Evolutionary conservation across 2,329 filamentous ascomycete genomes (phyloP).

Genomic region (Ophiostoma ulmi): DNA sequence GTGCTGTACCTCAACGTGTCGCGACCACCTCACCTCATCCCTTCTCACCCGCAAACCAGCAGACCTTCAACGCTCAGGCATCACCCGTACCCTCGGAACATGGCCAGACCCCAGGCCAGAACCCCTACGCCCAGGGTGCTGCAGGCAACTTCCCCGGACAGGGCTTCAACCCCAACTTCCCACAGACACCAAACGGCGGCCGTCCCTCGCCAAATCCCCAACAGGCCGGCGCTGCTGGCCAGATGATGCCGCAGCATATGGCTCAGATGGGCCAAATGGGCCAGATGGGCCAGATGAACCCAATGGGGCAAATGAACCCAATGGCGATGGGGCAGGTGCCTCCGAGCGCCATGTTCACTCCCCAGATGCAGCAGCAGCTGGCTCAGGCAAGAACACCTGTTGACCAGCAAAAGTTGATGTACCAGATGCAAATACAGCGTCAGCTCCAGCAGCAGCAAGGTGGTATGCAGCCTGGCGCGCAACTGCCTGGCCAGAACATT

Average conservation of each 20-base stretch:
- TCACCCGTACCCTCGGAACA: conserved; percentile 69
- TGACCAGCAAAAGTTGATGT: conserved; percentile 70
- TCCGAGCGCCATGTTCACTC: conserved; percentile 35
- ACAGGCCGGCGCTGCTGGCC: conserved; percentile 35
- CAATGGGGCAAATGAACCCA: conserved; percentile 24
- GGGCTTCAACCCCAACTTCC: conserved; percentile 55
- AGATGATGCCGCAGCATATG: conserved; percentile 23
- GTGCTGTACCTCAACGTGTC: conserved; percentile 67
- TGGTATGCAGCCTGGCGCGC: conserved; percentile 40
- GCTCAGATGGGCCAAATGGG: conserved; percentile 44
- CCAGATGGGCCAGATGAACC: conserved; percentile 34
- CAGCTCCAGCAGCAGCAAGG: conserved; percentile 51
- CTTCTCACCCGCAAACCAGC: conserved; percentile 71
- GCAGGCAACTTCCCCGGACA: conserved; percentile 49
- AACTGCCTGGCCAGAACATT: conserved; percentile 33
- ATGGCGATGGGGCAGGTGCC: conserved; percentile 41
- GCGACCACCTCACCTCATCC: conserved; percentile 89
- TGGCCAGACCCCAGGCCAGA: conserved; percentile 67
- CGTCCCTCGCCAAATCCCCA: conserved; percentile 53
- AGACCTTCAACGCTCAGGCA: conserved; percentile 65
- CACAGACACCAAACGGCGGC: conserved; percentile 51
- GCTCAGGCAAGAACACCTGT: conserved; percentile 50
- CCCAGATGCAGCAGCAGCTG: conserved; percentile 37
- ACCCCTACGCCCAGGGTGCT: conserved; percentile 46
- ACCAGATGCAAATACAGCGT: conserved; percentile 78